Evolutionary conservation across 2,329 filamentous ascomycete species (phyloP), one percentile per base, ranked within the genome.

Genomic region (Colletotrichum tropicicola): DNA sequence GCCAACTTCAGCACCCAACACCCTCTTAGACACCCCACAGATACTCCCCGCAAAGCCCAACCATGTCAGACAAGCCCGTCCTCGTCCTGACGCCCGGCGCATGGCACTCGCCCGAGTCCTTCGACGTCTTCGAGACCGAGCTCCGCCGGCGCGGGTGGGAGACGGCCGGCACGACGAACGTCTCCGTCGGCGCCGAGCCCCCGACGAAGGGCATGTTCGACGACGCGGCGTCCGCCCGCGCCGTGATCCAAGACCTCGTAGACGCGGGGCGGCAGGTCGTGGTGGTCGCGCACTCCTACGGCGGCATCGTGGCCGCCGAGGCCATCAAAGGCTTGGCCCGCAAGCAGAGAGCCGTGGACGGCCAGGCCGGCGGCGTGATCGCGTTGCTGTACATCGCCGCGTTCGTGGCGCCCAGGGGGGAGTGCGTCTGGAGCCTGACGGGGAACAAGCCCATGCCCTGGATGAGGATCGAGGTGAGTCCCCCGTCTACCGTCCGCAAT

Each of bases 271-370:
- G 79, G 35, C 72, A 82, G n/a, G 75, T 83, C 6, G 68, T 83
- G 0, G 73, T 83, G 1, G 68, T 79, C 4, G 73, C 75, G 4
- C 81, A 84, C 64, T 82, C 78, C 2, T 83, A 81, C 69, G 77
- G 78, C 13, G 81, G 81, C 6, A 68, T 80, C 0, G 71, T 80
- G 1, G 75, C 74, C 4, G 73, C 74, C 21, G 76, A 77, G 37
- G 80, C 77, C 0, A 68, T 82, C 4, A 67, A 72, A 6, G 77
- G 77, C 0, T 69, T 78, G 0, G 73, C 75, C 1, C 73, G 77
- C 51, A 72, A 71, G 30, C 68, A 78, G 37, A 72, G 79, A 3
- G 65, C 69, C 28, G 61, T 55, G 0, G 68, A 70, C 4, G 78
- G 75, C 1, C 68, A 77, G 45, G 57, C 70, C 3, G 80, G 80